Evolutionary conservation across 495 filamentous ascomycete species (phyloP).

Genomic region (Lophiostoma macrostomum): DNA sequence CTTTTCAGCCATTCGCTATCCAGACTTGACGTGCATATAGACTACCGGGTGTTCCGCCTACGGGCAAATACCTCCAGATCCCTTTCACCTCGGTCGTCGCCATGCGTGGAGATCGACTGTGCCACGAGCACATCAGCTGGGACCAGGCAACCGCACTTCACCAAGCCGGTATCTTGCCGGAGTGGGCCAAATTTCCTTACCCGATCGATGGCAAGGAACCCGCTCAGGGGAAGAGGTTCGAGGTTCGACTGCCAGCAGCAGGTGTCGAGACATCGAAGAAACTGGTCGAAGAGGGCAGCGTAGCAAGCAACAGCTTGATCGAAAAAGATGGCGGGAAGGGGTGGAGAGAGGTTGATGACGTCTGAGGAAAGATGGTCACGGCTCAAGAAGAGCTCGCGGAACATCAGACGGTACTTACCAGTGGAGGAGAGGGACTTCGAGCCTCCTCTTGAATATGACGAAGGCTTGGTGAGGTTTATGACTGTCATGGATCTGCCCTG

Average conservation of each 20-base stretch:
- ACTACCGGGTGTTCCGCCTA: conserved; percentile 38
- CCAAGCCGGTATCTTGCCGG: conserved; percentile 37
- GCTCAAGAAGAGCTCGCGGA: too few relatives aligned
- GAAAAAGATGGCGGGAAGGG: conserved; percentile 1
- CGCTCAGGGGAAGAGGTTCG: conserved; percentile 42
- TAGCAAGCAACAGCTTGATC: conserved; percentile 29
- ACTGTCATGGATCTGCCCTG: too few relatives aligned
- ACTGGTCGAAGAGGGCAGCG: conserved; percentile 30
- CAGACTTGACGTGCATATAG: conserved; percentile 5
- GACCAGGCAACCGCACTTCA: conserved; percentile 38
- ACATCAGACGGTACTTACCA: too few relatives aligned
- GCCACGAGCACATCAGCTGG: conserved; percentile 42
- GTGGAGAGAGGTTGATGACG: conserved; percentile 19
- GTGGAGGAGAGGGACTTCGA: too few relatives aligned
- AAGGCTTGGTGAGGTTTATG: too few relatives aligned
- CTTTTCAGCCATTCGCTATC: not conserved
- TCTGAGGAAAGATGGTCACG: too few relatives aligned
- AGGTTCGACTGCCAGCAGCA: conserved; percentile 47
- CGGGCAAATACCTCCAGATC: conserved; percentile 34
- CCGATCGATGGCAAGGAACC: conserved; percentile 29
- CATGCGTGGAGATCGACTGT: conserved; percentile 38
- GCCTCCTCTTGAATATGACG: too few relatives aligned
- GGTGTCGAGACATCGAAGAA: conserved; percentile 37
- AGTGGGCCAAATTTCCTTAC: conserved; percentile 38
- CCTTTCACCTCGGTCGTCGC: conserved; percentile 36